Evolutionary conservation across 2,329 filamentous ascomycete species (phyloP).

Genomic region (Tolypocladium ovalisporum): DNA sequence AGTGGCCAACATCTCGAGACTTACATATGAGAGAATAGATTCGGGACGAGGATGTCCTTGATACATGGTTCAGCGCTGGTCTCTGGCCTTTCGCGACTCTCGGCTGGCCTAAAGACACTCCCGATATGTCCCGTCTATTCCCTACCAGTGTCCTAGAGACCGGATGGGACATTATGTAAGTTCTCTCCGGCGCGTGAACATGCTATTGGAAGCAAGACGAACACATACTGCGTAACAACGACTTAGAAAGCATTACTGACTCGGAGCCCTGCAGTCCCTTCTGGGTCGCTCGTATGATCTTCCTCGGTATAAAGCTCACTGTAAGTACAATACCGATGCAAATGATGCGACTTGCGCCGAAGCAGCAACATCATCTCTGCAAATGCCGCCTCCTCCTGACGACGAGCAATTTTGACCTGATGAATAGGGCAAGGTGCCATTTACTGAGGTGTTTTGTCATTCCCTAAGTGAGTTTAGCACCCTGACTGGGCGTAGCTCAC

Average conservation of each 20-base stretch:
- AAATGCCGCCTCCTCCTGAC: too few relatives aligned
- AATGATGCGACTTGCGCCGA: not conserved
- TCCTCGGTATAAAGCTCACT: constrained; percentile 84
- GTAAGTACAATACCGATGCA: not conserved
- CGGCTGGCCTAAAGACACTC: not conserved
- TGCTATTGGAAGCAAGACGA: too few relatives aligned
- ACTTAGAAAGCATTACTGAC: too few relatives aligned
- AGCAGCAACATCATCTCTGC: not conserved
- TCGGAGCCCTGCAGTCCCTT: constrained; percentile 33
- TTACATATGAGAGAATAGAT: not conserved
- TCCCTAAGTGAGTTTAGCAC: not conserved
- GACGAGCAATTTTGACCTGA: not conserved
- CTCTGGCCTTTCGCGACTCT: not conserved
- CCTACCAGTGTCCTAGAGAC: not conserved
- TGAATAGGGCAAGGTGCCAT: constrained; percentile 64
- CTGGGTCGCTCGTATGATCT: constrained; percentile 92
- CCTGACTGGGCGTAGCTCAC: not conserved
- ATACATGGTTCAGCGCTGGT: not conserved
- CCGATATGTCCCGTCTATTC: not conserved
- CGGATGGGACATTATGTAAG: not conserved
- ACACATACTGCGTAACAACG: too few relatives aligned
- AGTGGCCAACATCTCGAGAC: too few relatives aligned
- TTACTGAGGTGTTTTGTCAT: constrained; percentile 92
- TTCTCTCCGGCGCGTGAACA: not conserved
- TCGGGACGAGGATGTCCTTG: not conserved